phyloP scores from a whole-genome alignment of 306 rosid species.

The Vachellia pachyceras region DNA sequence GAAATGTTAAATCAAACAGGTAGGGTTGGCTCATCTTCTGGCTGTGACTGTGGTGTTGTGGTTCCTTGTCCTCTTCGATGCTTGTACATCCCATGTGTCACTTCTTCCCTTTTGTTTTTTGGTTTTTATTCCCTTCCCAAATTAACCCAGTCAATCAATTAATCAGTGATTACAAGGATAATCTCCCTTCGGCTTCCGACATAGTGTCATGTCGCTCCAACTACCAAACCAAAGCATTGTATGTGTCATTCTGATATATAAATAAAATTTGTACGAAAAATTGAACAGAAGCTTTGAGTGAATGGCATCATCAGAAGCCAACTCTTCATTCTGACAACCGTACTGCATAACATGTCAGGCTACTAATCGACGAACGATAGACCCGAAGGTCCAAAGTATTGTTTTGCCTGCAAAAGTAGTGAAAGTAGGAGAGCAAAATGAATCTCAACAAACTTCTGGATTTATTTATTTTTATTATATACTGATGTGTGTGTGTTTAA shows the following conservation, averaged over 20 bases:
- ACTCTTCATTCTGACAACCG: background rate
- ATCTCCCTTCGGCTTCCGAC: background rate
- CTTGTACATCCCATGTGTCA: slow-evolving; percentile 12
- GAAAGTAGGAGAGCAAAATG: background rate
- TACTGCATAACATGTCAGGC: background rate
- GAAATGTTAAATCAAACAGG: slow-evolving; percentile 89
- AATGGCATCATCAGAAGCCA: background rate
- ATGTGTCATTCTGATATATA: too few relatives aligned
- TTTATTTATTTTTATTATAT: too few relatives aligned
- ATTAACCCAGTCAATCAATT: background rate
- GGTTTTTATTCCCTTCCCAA: background rate
- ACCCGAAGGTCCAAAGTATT: background rate
- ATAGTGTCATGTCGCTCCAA: background rate
- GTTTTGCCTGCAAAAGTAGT: background rate
- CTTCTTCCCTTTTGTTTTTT: slow-evolving; percentile 35
- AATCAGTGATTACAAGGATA: background rate
- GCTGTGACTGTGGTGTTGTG: slow-evolving; percentile 24
- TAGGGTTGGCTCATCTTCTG: slow-evolving; percentile 37
- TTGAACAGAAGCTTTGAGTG: background rate
- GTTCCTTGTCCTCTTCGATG: slow-evolving; percentile 51
- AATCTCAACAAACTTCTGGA: background rate
- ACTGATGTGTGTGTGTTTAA: too few relatives aligned
- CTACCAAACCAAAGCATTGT: too few relatives aligned
- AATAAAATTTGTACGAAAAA: background rate
- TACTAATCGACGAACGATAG: background rate